Percentiles rank a stretch among this genome's conserved stretches.
phyloP scores from a whole-genome alignment of 23 red algal species.

The Gracilaria caudata region DNA sequence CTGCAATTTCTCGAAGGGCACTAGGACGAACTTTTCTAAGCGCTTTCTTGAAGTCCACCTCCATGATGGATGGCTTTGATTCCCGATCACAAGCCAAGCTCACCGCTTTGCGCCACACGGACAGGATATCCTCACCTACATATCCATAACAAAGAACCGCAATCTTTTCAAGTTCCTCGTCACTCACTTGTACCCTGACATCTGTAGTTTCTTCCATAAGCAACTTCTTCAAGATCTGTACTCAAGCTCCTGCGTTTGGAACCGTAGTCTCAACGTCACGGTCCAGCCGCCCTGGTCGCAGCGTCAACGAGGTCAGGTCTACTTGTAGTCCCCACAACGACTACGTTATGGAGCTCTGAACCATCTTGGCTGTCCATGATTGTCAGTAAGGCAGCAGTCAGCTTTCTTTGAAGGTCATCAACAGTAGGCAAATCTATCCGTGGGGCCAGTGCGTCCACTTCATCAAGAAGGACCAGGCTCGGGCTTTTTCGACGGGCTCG shows the following conservation, averaged over 20 bases:
- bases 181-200: slow-evolving; percentile 12
- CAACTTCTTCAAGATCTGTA: slow-evolving; percentile 61
- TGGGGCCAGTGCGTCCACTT: slow-evolving; percentile 78
- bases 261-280: slow-evolving; percentile 75
- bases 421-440: slow-evolving; percentile 41
- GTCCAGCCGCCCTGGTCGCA: slow-evolving; percentile 82
- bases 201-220: slow-evolving; percentile 16
- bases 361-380: slow-evolving; percentile 48
- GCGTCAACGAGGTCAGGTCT: slow-evolving; percentile 58
- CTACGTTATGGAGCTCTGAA: slow-evolving; percentile 15
- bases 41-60: slow-evolving; percentile 63
- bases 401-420: slow-evolving; percentile 52
- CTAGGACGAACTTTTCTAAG: slow-evolving; percentile 68
- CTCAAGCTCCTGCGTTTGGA: slow-evolving; percentile 37
- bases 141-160: slow-evolving; percentile 75
- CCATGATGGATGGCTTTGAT: slow-evolving; percentile 5
- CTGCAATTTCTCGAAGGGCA: slow-evolving; percentile 66
- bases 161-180: slow-evolving; percentile 41
- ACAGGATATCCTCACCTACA: slow-evolving; percentile 80
- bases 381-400: slow-evolving; percentile 65
- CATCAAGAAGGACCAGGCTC: slow-evolving; percentile 77
- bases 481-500: slow-evolving; percentile 56
- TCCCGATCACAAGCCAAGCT: slow-evolving; percentile 37
- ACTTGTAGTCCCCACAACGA: slow-evolving; percentile 82
- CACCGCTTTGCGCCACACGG: slow-evolving; percentile 74